Percentiles rank a stretch among this genome's conserved stretches.
These are phyloP conservation scores for Coemansia sp. DNA, from an alignment of 192 early-diverging fungal genomes.

Conservation along the genomic window DNA sequence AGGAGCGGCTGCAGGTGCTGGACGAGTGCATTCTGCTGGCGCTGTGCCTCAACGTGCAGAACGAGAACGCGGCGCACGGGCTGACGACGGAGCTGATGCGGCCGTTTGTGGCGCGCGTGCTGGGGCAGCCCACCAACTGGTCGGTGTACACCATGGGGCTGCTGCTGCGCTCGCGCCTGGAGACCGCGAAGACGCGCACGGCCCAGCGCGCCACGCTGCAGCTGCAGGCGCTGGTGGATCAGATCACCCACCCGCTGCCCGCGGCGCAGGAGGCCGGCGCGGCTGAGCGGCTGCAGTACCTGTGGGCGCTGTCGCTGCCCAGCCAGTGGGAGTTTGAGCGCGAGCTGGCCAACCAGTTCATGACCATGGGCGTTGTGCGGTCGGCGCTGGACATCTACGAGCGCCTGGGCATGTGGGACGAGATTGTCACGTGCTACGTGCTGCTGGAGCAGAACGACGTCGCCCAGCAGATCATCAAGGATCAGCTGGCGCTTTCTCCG, in stretches of 20 bases:
- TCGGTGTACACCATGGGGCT: constrained; percentile 96
- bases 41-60: constrained; percentile 90
- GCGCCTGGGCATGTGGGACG: constrained; percentile 96
- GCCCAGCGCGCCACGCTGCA: constrained; percentile 89
- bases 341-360: constrained; percentile 83
- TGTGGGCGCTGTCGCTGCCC: constrained; percentile 79
- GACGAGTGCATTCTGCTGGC: constrained; percentile 92
- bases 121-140: constrained; percentile 97
- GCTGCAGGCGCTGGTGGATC: constrained; percentile 96
- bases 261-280: constrained; percentile 31
- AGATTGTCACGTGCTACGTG: constrained; percentile 84
- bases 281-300: constrained; percentile 76
- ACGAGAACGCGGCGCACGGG: constrained; percentile 91
- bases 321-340: constrained; percentile 96
- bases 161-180: constrained; percentile 87
- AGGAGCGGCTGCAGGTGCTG: constrained; percentile 72
- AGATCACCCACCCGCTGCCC: constrained; percentile 61
- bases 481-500: constrained; percentile 64
- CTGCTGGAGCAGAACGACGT: constrained; percentile 83
- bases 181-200: constrained; percentile 80
- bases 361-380: constrained; percentile 81
- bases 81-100: constrained; percentile 96
- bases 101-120: constrained; percentile 87
- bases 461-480: constrained; percentile 77
- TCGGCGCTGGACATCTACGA: constrained; percentile 95